Conservation (phyloP, 306 rosid species). For the Acacia confusa region DNA sequence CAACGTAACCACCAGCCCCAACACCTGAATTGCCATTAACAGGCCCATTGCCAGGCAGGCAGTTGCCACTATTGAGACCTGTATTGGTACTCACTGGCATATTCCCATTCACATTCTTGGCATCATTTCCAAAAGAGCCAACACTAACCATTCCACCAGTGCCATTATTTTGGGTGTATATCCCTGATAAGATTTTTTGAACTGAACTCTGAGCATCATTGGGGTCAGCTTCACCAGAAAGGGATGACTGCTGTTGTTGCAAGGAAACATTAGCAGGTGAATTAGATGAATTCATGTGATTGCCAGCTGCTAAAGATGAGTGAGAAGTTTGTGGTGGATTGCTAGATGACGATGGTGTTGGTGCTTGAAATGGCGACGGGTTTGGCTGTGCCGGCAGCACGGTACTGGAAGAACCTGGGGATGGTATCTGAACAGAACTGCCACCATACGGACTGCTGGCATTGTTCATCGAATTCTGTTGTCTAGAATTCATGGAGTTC, state of each 20-base stretch:
- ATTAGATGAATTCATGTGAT: slow-evolving; percentile 72
- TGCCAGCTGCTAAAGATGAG: slow-evolving; percentile 56
- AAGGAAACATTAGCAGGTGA: slow-evolving; percentile 73
- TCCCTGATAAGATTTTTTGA: slow-evolving; percentile 76
- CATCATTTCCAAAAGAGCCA: slow-evolving; percentile 70
- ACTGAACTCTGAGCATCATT: slow-evolving; percentile 84
- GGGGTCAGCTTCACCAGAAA: slow-evolving; percentile 77
- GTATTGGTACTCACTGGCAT: slow-evolving; percentile 50
- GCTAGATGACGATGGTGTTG: slow-evolving; percentile 70
- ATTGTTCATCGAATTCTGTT: slow-evolving; percentile 70
- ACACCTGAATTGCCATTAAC: slow-evolving; percentile 57
- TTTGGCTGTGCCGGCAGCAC: slow-evolving; percentile 70
- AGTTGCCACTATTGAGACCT: slow-evolving; percentile 60
- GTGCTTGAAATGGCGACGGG: slow-evolving; percentile 79
- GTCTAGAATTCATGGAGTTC: slow-evolving; percentile 91
- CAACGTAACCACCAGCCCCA: slow-evolving; percentile 60
- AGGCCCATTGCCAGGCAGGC: slow-evolving; percentile 60
- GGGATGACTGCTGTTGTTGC: slow-evolving; percentile 81
- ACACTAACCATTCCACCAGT: slow-evolving; percentile 56
- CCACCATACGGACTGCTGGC: slow-evolving; percentile 90
- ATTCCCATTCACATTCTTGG: slow-evolving; percentile 73
- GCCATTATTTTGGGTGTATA: slow-evolving; percentile 69
- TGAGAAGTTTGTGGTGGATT: slow-evolving; percentile 73
- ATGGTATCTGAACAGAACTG: slow-evolving; percentile 80
- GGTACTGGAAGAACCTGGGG: slow-evolving; percentile 82